These are phyloP conservation scores for Perilla frutescens DNA, from an alignment of 257 asterid genomes.

Conservation along the genomic window DNA sequence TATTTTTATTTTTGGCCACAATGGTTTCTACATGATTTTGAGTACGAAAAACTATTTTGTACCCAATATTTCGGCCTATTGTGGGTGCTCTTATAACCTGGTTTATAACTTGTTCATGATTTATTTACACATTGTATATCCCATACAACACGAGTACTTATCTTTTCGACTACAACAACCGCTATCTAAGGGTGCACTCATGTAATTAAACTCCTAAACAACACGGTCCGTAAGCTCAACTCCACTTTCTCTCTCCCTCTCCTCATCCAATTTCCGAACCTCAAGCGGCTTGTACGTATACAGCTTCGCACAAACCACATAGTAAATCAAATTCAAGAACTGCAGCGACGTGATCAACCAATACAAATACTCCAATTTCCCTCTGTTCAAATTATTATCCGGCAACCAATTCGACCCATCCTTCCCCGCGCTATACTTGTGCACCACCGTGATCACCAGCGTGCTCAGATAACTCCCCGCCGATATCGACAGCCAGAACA, in stretches of 20 bases:
- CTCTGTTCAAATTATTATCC: conserved; percentile 68
- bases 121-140: no score
- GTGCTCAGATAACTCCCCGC: conserved; percentile 83
- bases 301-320: conserved; percentile 70
- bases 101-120: no score
- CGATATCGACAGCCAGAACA: conserved; percentile 81
- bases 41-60: no score
- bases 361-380: conserved; percentile 81
- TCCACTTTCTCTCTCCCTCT: conserved; percentile 32
- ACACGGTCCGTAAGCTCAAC: conserved; percentile 52
- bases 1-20: no score
- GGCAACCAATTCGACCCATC: conserved; percentile 90
- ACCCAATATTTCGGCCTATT: no score
- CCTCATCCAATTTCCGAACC: conserved; percentile 35
- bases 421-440: conserved; percentile 54
- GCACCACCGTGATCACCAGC: conserved; percentile 68
- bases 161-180: no score
- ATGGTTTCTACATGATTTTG: no score
- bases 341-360: conserved; percentile 84
- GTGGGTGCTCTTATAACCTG: no score
- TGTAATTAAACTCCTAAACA: conserved; percentile 6
- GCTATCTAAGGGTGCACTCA: no score
- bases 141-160: no score
- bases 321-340: conserved; percentile 65
- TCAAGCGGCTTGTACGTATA: conserved; percentile 82